These are phyloP conservation scores for Podaxis carcinomalis DNA, from an alignment of 768 basidiomycete species.

Conservation along the genomic window DNA sequence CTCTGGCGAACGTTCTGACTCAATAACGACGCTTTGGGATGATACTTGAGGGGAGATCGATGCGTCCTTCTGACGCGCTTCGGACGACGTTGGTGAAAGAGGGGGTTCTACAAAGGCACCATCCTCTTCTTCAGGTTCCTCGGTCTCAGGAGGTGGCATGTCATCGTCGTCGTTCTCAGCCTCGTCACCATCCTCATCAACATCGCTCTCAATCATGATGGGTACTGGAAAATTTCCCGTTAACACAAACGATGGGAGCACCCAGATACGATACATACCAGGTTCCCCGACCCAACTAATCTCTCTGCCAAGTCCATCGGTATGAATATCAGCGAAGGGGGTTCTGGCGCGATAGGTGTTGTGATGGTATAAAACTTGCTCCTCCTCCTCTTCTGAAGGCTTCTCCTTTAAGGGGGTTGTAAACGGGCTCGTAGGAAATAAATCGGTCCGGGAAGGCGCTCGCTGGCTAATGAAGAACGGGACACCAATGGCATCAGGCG, in stretches of 20 bases:
- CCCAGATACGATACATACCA: slow-evolving; percentile 39
- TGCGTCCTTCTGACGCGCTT: slow-evolving; percentile 40
- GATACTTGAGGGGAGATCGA: slow-evolving; percentile 48
- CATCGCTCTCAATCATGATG: slow-evolving; percentile 40
- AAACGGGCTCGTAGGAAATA: slow-evolving; percentile 68
- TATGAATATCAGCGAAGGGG: slow-evolving; percentile 21
- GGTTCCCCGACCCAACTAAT: slow-evolving; percentile 78
- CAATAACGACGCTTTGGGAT: slow-evolving; percentile 57
- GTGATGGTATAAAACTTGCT: slow-evolving; percentile 60
- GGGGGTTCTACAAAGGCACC: slow-evolving; percentile 47
- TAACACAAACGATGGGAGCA: slow-evolving; percentile 8
- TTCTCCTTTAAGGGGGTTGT: slow-evolving; percentile 66
- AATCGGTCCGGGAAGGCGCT: slow-evolving; percentile 52
- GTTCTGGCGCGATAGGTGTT: slow-evolving; percentile 48
- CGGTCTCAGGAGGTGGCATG: slow-evolving; percentile 19
- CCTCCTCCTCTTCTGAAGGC: slow-evolving; percentile 58
- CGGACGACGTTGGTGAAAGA: slow-evolving; percentile 49
- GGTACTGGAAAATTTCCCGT: slow-evolving; percentile 35
- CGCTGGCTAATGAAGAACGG: slow-evolving; percentile 45
- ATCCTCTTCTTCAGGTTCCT: slow-evolving; percentile 35
- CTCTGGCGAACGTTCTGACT: slow-evolving; percentile 58
- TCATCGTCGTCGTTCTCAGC: slow-evolving; percentile 44
- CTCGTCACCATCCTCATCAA: slow-evolving; percentile 56
- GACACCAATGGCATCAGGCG: slow-evolving; percentile 35
- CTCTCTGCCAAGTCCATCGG: slow-evolving; percentile 48